Conservation (phyloP, 1,284 basidiomycete genomes). For the Malassezia furfur region DNA sequence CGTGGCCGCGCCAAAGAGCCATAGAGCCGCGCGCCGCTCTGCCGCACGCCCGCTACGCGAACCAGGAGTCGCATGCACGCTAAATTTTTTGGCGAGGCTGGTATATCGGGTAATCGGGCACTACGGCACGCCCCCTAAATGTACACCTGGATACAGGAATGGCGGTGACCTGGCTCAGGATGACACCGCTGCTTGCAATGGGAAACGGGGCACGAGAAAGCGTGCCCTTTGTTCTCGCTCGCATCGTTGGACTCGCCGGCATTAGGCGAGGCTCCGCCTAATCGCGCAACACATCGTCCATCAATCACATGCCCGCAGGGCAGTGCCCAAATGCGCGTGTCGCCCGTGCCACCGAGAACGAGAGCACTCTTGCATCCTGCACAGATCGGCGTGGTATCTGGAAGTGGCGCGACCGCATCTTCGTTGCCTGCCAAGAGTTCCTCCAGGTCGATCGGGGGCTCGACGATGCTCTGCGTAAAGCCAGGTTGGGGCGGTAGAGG, state of each 20-base stretch:
- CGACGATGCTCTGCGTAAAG: constrained; percentile 30
- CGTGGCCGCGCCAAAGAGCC: neutral
- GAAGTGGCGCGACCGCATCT: constrained; percentile 30
- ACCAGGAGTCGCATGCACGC: neutral
- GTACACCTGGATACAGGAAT: constrained; percentile 21
- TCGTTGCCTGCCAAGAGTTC: constrained; percentile 30
- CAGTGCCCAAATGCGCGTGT: constrained; percentile 32
- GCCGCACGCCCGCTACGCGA: too few relatives aligned
- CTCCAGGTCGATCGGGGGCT: constrained; percentile 41
- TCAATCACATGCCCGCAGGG: constrained; percentile 43
- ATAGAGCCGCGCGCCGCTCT: too few relatives aligned
- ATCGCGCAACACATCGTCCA: constrained; percentile 29
- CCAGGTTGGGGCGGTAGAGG: constrained; percentile 19
- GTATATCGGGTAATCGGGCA: constrained; percentile 1
- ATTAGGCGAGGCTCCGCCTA: constrained; percentile 24
- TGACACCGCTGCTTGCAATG: constrained; percentile 33
- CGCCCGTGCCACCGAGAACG: constrained; percentile 25
- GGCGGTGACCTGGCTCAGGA: constrained; percentile 24
- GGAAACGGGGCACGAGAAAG: constrained; percentile 32
- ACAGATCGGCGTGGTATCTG: constrained; percentile 39
- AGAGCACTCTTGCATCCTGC: constrained; percentile 30
- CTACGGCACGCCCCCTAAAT: constrained; percentile 5
- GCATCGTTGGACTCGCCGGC: neutral
- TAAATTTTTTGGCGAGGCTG: neutral
- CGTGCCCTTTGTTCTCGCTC: too few relatives aligned